These are phyloP conservation scores for Leptosphaerulina australis DNA, from an alignment of 2,329 filamentous ascomycete genomes.

Conservation along the genomic window DNA sequence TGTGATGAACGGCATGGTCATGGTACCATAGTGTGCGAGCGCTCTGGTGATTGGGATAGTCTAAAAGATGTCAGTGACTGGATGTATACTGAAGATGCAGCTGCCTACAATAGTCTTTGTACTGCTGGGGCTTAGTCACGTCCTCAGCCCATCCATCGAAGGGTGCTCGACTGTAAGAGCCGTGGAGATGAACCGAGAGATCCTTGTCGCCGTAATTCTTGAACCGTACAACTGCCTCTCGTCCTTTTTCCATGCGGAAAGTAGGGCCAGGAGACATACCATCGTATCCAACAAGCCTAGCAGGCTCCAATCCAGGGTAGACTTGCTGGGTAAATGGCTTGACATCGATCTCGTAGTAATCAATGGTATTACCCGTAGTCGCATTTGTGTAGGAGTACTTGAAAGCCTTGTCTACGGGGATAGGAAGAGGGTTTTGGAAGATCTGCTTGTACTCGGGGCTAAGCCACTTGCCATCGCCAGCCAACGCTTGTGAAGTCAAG, in stretches of 20 bases:
- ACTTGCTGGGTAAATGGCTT: slow-evolving; percentile 52
- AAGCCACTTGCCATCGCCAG: slow-evolving; percentile 33
- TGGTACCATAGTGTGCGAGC: slow-evolving; percentile 64
- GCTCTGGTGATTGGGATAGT: slow-evolving; percentile 63
- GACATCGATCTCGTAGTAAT: slow-evolving; percentile 57
- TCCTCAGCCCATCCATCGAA: slow-evolving; percentile 65
- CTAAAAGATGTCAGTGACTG: slow-evolving; percentile 20
- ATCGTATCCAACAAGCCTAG: slow-evolving; percentile 59
- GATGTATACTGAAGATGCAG: not conserved
- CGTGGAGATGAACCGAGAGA: slow-evolving; percentile 63
- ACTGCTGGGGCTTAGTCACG: slow-evolving; percentile 57
- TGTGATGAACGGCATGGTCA: slow-evolving; percentile 53
- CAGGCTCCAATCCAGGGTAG: slow-evolving; percentile 51
- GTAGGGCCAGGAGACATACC: slow-evolving; percentile 63
- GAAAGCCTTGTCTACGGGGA: slow-evolving; percentile 51
- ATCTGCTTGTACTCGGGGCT: slow-evolving; percentile 48
- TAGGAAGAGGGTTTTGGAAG: slow-evolving; percentile 52
- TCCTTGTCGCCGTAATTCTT: slow-evolving; percentile 57
- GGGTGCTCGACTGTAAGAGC: slow-evolving; percentile 55
- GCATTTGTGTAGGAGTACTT: slow-evolving; percentile 32
- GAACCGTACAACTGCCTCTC: slow-evolving; percentile 61
- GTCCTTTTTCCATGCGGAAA: slow-evolving; percentile 56
- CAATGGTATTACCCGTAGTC: slow-evolving; percentile 49
- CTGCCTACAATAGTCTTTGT: slow-evolving; percentile 52
- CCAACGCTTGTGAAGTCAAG: slow-evolving; percentile 23